Evolutionary conservation across 371 early-diverging fungal genomes (phyloP).

Genomic region (Smittium culicis): DNA sequence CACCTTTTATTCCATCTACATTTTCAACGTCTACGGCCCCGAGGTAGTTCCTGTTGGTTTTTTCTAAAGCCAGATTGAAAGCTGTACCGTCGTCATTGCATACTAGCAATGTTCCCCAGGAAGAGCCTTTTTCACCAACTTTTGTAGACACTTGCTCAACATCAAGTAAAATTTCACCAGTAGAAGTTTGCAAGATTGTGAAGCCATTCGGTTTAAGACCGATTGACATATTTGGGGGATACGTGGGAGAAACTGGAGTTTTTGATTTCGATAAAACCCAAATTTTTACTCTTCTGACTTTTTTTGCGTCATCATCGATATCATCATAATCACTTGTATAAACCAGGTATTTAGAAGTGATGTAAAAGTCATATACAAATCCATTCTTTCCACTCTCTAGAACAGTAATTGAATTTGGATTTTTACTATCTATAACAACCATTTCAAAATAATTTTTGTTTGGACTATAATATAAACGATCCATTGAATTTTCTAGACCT

Average conservation of each 20-base stretch:
- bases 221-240: conserved; percentile 81
- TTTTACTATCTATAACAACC: conserved; percentile 9
- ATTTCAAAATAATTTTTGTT: conserved; percentile 27
- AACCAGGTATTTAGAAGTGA: conserved; percentile 22
- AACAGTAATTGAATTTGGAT: conserved; percentile 4
- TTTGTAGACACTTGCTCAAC: conserved; percentile 37
- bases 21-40: conserved; percentile 84
- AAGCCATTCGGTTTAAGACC: conserved; percentile 39
- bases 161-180: conserved; percentile 56
- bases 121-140: conserved; percentile 25
- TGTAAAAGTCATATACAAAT: conserved; percentile 18
- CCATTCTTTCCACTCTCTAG: conserved; percentile 17
- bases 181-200: conserved; percentile 54
- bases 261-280: conserved; percentile 57
- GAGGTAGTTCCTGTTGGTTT: conserved; percentile 56
- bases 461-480: conserved; percentile 20
- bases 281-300: conserved; percentile 35
- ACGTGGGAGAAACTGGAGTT: conserved; percentile 52
- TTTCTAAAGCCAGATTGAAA: conserved; percentile 52
- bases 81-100: conserved; percentile 67
- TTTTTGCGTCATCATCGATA: conserved; percentile 13
- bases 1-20: conserved; percentile 69
- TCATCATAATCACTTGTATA: conserved; percentile 25
- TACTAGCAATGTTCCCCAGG: conserved; percentile 69
- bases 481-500: conserved; percentile 37